Evolutionary conservation across 2,329 filamentous ascomycete genomes (phyloP).

Genomic region (Aureobasidium uvarum): DNA sequence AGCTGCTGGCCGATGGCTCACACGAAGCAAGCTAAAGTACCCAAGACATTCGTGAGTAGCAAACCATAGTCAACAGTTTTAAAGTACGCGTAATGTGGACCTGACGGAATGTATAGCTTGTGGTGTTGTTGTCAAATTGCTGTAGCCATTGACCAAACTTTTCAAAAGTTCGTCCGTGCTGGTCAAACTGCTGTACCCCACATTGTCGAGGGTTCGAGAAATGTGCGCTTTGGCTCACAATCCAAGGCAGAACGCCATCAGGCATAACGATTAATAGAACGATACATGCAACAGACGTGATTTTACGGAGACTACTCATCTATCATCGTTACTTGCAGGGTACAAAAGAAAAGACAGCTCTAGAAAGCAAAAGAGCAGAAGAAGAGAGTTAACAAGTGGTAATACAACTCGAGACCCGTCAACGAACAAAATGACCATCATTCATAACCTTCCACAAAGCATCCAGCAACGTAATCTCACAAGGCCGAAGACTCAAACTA

Average conservation of each 20-base stretch:
- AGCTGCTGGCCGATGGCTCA: too few species aligned
- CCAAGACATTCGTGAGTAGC: too few species aligned
- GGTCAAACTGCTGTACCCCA: neutral
- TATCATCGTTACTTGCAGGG: conserved; percentile 1
- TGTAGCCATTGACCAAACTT: neutral
- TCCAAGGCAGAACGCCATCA: neutral
- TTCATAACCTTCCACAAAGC: neutral
- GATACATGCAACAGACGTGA: conserved; percentile 3
- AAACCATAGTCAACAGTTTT: too few species aligned
- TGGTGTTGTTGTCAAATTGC: neutral
- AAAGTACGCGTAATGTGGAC: neutral
- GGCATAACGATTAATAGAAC: neutral
- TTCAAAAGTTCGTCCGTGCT: neutral
- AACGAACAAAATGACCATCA: neutral
- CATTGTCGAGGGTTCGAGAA: neutral
- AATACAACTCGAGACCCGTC: neutral
- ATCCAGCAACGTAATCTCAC: neutral
- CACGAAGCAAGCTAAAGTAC: too few species aligned
- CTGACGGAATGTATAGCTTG: neutral
- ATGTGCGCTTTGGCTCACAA: neutral
- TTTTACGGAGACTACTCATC: conserved; percentile 13
- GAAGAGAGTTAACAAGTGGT: neutral
- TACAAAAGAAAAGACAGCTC: neutral
- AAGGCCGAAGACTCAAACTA: conserved; percentile 4
- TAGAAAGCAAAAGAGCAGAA: neutral